These are phyloP conservation scores for Mycena vitilis DNA, from an alignment of 768 basidiomycete species.

Conservation along the genomic window DNA sequence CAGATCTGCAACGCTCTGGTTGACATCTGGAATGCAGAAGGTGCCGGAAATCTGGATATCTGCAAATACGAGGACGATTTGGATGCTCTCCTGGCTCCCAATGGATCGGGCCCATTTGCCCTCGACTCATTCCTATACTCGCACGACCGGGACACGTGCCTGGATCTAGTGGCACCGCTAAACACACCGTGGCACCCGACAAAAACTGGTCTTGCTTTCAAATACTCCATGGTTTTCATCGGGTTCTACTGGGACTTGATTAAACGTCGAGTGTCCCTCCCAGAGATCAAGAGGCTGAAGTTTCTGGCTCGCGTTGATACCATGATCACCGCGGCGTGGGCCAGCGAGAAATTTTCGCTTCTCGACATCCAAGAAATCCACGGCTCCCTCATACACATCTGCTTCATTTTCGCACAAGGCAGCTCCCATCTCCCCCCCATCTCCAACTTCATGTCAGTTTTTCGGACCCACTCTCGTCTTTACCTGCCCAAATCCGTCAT, in stretches of 20 bases:
- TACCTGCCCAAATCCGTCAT: too few relatives aligned
- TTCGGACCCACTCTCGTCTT: too few relatives aligned
- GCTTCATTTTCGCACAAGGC: conserved; percentile 2
- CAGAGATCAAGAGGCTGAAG: conserved; percentile 42
- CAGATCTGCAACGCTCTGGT: conserved; percentile 32
- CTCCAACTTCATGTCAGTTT: conserved; percentile 25
- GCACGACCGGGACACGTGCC: conserved; percentile 30
- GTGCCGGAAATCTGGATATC: not conserved
- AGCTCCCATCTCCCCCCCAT: conserved; percentile 15
- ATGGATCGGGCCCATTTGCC: not conserved
- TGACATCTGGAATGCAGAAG: conserved; percentile 19
- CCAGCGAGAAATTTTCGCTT: not conserved
- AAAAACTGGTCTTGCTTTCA: conserved; percentile 38
- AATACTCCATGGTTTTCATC: conserved; percentile 37
- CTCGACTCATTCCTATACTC: conserved; percentile 11
- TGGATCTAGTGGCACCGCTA: conserved; percentile 30
- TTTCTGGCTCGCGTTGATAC: conserved; percentile 28
- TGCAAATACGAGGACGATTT: conserved; percentile 38
- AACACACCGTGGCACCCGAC: conserved; percentile 42
- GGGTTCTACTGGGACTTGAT: conserved; percentile 47
- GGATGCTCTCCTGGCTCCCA: conserved; percentile 8
- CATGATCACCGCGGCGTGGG: not conserved
- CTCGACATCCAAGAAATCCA: conserved; percentile 13
- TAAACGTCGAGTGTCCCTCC: conserved; percentile 38
- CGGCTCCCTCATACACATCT: conserved; percentile 15